Evolutionary conservation across 805 yeast genomes (phyloP), one percentile per base, ranked within the genome.

Genomic region (Candida adriatica): DNA sequence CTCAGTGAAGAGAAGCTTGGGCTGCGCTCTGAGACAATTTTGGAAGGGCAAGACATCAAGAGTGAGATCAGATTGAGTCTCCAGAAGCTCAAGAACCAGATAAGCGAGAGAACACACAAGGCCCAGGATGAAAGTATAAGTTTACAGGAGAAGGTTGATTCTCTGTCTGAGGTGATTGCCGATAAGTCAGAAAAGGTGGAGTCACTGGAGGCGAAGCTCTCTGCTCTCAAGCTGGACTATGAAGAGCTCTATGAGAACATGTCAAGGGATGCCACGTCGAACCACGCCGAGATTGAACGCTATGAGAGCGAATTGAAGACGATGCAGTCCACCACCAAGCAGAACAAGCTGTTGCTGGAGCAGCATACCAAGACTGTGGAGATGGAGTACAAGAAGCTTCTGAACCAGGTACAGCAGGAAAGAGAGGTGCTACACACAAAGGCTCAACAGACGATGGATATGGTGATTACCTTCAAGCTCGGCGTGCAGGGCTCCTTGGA

Each of bases 401-500:
- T 61, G 31, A 66, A 62, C 31, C 62, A 66, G n/a, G 55, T 77
- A 11, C 56, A 63, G 33, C 59, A 62, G 28, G 62, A 70, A 27
- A 63, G 75, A 20, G 64, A 61, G 33, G 57, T 56, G 9, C 56
- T 81, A 43, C 72, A 70, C 41, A 64, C 67, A 26, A 70, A 71
- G 35, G 66, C 79, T 19, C 71, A 70, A 32, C 66, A 66, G 35
- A 66, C 76, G 45, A 72, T 85, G 42, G 76, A 76, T 37, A 64
- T 59, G 35, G 70, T 77, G 15, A 68, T 80, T 30, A 68, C 64
- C 29, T 79, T 84, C 58, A 84, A 84, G 57, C 57, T 77, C 40
- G 73, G 70, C 37, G 68, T 82, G 26, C 90, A 83, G 49, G 64
- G 68, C 14, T 68, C 73, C 31, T 61, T 83, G 28, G 84, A 78